Percentiles rank a stretch among this genome's conserved stretches.
Evolutionary conservation across 129 eudicot species (phyloP).

Genomic region (Rutidosis leptorrhynchoides): DNA sequence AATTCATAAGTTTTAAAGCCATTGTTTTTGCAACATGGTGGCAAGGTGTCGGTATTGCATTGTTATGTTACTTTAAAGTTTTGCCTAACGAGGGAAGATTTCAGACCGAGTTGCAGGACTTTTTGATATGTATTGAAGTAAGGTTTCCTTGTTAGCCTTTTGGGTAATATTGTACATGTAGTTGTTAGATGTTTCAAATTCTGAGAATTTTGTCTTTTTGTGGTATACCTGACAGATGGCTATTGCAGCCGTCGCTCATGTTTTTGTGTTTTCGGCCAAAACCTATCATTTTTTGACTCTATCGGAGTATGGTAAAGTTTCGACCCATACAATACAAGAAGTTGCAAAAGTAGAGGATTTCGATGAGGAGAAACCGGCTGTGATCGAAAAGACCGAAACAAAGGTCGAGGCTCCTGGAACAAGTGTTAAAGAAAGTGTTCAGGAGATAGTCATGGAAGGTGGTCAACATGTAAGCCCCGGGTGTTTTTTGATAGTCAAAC

Average conservation of each 20-base stretch:
- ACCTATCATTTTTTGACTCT: constrained; percentile 56
- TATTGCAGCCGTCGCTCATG: constrained; percentile 84
- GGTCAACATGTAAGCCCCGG: constrained; percentile 73
- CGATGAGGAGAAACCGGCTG: constrained; percentile 43
- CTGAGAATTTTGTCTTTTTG: not conserved
- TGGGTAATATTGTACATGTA: not conserved
- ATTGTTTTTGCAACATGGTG: constrained; percentile 99
- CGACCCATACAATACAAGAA: constrained; percentile 45
- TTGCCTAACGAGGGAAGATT: constrained; percentile 60
- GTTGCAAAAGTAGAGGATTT: constrained; percentile 43
- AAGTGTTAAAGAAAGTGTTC: constrained; percentile 86
- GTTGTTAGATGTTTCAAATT: not conserved
- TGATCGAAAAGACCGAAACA: constrained; percentile 60
- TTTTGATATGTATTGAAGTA: constrained; percentile 85
- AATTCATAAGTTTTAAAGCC: constrained; percentile 95
- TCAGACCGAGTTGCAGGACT: constrained; percentile 83
- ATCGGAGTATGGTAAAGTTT: constrained; percentile 40
- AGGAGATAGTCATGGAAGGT: constrained; percentile 91
- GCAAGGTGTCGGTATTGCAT: constrained; percentile 94
- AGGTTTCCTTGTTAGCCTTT: constrained; percentile 25
- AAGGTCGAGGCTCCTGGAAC: constrained; percentile 77
- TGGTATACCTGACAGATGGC: constrained; percentile 62
- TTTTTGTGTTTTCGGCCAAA: constrained; percentile 71
- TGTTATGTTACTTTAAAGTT: constrained; percentile 57
- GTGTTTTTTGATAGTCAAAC: not conserved